Base-by-base conservation (phyloP, 495 filamentous ascomycete genomes). In the Parmelia sp. region DNA sequence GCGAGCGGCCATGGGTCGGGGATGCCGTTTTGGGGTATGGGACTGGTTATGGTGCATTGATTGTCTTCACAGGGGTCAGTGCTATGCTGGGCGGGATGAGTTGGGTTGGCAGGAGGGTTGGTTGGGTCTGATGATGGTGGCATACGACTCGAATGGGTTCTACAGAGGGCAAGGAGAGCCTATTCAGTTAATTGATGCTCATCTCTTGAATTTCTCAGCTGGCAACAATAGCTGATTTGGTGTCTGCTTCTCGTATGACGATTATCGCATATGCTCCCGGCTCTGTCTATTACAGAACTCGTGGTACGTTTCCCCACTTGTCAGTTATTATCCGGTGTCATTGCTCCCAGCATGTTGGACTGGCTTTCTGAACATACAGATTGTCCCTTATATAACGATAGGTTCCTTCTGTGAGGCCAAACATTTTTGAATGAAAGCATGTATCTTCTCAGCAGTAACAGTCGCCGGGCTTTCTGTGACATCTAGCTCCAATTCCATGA, bases 31-130 rank as follows among this genome's bases (percentile, higher is more conserved):
- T 72, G 4, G 79, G 73, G 0, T 81, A 75, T 63, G 71, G 67
- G 5, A 77, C 75, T 4, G 65, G 75, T 21, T 81, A 79, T 65
- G 77, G 78, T 9, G 65, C 66, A 29, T 62, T 81, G 65, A 79
- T 81, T 61, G 64, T 81, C 31, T 81, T 81, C 56, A 81, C 79
- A 23, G 79, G 77, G 14, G 67, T 80, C 31, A 79, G 40, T 49
- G 62, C 67, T 55, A 42, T 66, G 44, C 40, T 63, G 36, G 68
- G 68, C 40, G 58, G 68, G 19, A 42, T 42, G 9, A 63, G 68
- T 58, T 70, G 66, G 66, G 33, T 66, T 29, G 59, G 55, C 19
- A 58, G 66, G 49, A 55, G 68, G 47, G 44, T 67, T 15, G 65
- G 62, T 15, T 70, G 62, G 65, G 57, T 62, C 14, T 70, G 6